Percentiles rank a stretch among this genome's conserved stretches.
Evolutionary conservation across 2,329 filamentous ascomycete genomes (phyloP).

Genomic region (Teratosphaeriaceae sp.): DNA sequence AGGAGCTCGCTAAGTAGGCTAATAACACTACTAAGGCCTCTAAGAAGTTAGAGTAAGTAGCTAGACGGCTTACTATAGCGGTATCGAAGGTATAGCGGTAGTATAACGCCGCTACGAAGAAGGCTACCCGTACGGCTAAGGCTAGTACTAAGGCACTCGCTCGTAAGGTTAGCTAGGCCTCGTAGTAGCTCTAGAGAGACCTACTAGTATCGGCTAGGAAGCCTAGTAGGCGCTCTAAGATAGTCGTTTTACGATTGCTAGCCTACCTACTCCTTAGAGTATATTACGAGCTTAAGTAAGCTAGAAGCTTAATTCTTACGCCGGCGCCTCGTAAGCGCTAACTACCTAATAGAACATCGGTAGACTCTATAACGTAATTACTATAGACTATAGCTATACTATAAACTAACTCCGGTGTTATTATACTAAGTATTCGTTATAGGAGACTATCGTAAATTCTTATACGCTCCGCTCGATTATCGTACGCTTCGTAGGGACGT

Average conservation of each 20-base stretch:
- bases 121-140: background rate
- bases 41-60: background rate
- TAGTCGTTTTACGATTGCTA: background rate
- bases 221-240: background rate
- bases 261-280: background rate
- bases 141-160: background rate
- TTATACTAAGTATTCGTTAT: background rate
- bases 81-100: background rate
- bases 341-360: background rate
- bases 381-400: background rate
- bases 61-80: background rate
- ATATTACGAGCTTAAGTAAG: background rate
- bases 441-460: background rate
- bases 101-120: background rate
- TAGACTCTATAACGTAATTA: background rate
- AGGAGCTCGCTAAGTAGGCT: background rate
- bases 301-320: background rate
- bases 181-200: background rate
- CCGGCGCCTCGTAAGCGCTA: background rate
- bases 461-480: background rate
- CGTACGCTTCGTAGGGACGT: background rate
- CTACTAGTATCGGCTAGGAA: background rate
- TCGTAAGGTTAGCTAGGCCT: background rate
- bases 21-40: background rate
- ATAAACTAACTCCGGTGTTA: background rate